Evolutionary conservation across 1,139 yeast genomes (phyloP).

Genomic region (Kodamaea derodonti): DNA sequence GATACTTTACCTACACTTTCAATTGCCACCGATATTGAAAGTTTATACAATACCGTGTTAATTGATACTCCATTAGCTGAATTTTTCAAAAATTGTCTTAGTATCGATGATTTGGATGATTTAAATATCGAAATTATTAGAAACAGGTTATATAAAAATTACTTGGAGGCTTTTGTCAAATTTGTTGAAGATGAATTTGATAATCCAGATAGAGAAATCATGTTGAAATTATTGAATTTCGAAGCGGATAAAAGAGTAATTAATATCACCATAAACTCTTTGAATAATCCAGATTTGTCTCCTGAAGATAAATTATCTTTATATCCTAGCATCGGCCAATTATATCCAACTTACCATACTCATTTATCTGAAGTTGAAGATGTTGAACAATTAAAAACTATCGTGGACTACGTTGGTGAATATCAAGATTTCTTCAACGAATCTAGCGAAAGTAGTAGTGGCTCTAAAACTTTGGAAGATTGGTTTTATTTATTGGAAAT

Average conservation of each 20-base stretch:
- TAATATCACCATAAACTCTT: slow-evolving; percentile 85
- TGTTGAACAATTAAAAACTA: slow-evolving; percentile 72
- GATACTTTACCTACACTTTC: slow-evolving; percentile 94
- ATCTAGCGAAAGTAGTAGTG: slow-evolving; percentile 42
- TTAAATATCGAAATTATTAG: slow-evolving; percentile 92
- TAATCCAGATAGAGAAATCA: slow-evolving; percentile 76
- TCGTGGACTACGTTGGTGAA: slow-evolving; percentile 72
- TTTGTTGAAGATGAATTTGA: slow-evolving; percentile 61
- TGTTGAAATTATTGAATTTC: slow-evolving; percentile 73
- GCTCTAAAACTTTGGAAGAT: slow-evolving; percentile 70
- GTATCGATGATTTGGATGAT: slow-evolving; percentile 94
- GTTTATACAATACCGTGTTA: slow-evolving; percentile 88
- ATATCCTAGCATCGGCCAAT: slow-evolving; percentile 76
- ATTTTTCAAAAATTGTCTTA: slow-evolving; percentile 84
- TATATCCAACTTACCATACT: slow-evolving; percentile 72
- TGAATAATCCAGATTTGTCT: slow-evolving; percentile 70
- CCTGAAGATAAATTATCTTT: slow-evolving; percentile 65
- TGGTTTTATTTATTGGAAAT: slow-evolving; percentile 90
- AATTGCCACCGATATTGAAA: slow-evolving; percentile 91
- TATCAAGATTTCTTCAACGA: slow-evolving; percentile 71
- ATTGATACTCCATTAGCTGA: slow-evolving; percentile 98
- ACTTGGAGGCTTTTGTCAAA: slow-evolving; percentile 78
- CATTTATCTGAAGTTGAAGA: slow-evolving; percentile 78
- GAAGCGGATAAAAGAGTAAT: slow-evolving; percentile 96
- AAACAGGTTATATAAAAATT: slow-evolving; percentile 87